These are phyloP conservation scores for Drechmeria coniospora DNA, from an alignment of 2,329 filamentous ascomycete species.

Conservation along the genomic window DNA sequence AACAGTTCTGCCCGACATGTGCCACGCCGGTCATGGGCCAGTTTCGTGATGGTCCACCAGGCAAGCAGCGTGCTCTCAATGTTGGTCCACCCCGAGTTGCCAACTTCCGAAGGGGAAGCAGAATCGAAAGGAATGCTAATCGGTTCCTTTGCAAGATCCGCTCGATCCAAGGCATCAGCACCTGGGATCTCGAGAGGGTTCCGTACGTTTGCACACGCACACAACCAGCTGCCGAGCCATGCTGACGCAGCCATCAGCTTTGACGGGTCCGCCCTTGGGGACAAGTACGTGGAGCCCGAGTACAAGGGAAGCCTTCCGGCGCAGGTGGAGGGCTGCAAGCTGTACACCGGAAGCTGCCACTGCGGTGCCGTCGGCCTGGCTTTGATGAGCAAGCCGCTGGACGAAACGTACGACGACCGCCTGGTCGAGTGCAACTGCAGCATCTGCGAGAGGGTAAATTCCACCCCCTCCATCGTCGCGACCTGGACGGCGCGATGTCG, in stretches of 20 bases:
- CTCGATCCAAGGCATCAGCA: constrained; percentile 27
- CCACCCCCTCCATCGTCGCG: neutral
- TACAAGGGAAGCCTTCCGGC: constrained; percentile 27
- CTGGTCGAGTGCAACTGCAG: constrained; percentile 35
- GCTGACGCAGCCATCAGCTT: constrained; percentile 18
- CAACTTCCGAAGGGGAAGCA: neutral
- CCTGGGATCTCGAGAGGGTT: constrained; percentile 21
- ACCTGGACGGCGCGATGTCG: too few relatives aligned
- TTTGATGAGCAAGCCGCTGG: constrained; percentile 25
- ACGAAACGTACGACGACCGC: constrained; percentile 16
- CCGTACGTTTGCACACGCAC: constrained; percentile 15
- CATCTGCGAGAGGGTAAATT: constrained; percentile 26
- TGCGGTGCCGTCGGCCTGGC: constrained; percentile 33
- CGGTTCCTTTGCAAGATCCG: constrained; percentile 15
- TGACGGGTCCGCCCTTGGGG: constrained; percentile 19
- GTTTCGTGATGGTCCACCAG: neutral
- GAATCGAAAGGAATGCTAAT: neutral
- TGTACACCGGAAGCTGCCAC: constrained; percentile 36
- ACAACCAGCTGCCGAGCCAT: too few relatives aligned
- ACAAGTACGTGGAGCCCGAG: constrained; percentile 17
- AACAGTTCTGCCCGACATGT: constrained; percentile 36
- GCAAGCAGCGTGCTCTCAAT: constrained; percentile 4
- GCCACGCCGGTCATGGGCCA: constrained; percentile 25
- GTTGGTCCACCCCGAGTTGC: constrained; percentile 1
- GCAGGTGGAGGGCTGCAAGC: constrained; percentile 19